Conservation (phyloP, 768 basidiomycete genomes). For the Serendipita vermifera region DNA sequence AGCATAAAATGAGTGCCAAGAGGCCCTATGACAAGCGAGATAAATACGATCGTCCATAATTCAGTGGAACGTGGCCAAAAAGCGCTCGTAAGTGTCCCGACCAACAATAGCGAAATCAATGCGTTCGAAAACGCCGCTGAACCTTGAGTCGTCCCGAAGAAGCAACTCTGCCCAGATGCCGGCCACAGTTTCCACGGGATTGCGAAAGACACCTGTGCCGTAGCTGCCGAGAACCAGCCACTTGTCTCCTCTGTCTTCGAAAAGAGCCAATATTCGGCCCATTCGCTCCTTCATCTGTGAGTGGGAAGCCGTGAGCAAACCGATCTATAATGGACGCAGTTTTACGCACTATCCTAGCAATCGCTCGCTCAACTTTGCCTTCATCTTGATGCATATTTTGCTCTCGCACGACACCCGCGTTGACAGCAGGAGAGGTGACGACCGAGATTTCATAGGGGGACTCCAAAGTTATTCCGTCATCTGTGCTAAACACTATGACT, state of each 20-base stretch:
- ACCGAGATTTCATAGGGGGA: constrained; percentile 48
- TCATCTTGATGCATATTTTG: constrained; percentile 3
- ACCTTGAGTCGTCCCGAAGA: constrained; percentile 36
- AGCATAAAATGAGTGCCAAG: no score
- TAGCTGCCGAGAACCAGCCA: constrained; percentile 60
- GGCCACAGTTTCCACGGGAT: constrained; percentile 46
- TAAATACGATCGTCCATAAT: no score
- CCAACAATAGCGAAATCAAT: constrained; percentile 59
- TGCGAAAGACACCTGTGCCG: constrained; percentile 67
- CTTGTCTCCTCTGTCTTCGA: constrained; percentile 46
- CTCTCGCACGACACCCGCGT: constrained; percentile 41
- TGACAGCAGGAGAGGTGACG: constrained; percentile 62
- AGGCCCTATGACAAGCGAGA: no score
- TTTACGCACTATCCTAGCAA: background rate
- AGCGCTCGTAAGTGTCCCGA: constrained; percentile 32
- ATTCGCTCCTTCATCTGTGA: constrained; percentile 53
- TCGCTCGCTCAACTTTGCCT: background rate
- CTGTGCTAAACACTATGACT: constrained; percentile 49
- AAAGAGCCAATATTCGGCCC: constrained; percentile 50
- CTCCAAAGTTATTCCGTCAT: constrained; percentile 41
- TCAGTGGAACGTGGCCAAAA: constrained; percentile 31
- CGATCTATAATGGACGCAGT: background rate
- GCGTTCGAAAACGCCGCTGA: constrained; percentile 42
- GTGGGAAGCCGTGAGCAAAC: background rate
- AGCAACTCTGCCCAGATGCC: constrained; percentile 53